A percentile compares a stretch with the other conserved stretches of the same genome.
These are phyloP conservation scores for Colletotrichum sp. DNA, from an alignment of 2,329 filamentous ascomycete species.

Conservation along the genomic window DNA sequence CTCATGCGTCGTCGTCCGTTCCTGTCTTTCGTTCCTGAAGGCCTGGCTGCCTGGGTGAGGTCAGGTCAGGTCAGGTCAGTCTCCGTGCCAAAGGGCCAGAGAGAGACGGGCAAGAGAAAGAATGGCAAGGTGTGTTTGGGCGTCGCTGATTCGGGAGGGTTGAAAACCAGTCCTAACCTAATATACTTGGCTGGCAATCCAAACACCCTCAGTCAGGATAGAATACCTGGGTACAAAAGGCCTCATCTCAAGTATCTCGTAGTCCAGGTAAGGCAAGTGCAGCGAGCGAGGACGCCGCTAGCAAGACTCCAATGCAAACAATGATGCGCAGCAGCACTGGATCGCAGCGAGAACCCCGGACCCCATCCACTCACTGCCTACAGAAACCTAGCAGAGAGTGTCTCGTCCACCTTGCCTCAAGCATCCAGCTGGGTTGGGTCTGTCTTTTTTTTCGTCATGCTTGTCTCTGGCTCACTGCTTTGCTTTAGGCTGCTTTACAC, in stretches of 20 bases:
- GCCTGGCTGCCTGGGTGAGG: not conserved
- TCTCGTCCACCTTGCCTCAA: not conserved
- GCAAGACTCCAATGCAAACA: not conserved
- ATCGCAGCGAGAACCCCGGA: not conserved
- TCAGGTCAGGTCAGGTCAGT: not conserved
- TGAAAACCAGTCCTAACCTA: not conserved
- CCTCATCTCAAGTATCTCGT: not conserved
- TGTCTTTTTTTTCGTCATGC: not conserved
- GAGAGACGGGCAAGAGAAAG: not conserved
- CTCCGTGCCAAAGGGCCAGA: not conserved
- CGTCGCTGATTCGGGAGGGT: not conserved
- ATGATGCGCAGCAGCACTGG: not conserved
- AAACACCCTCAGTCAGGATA: not conserved
- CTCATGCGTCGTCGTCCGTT: not conserved
- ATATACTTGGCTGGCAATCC: not conserved
- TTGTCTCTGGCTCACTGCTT: not conserved
- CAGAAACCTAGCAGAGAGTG: not conserved
- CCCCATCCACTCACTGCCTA: not conserved
- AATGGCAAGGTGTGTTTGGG: not conserved
- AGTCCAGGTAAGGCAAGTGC: not conserved
- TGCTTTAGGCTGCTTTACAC: not conserved
- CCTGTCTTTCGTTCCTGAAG: not conserved
- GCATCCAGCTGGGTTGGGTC: not conserved
- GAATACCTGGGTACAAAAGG: not conserved
- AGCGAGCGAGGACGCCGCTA: not conserved